Conservation (phyloP, 352 stramenopile species). For the Phytophthora cactorum region DNA sequence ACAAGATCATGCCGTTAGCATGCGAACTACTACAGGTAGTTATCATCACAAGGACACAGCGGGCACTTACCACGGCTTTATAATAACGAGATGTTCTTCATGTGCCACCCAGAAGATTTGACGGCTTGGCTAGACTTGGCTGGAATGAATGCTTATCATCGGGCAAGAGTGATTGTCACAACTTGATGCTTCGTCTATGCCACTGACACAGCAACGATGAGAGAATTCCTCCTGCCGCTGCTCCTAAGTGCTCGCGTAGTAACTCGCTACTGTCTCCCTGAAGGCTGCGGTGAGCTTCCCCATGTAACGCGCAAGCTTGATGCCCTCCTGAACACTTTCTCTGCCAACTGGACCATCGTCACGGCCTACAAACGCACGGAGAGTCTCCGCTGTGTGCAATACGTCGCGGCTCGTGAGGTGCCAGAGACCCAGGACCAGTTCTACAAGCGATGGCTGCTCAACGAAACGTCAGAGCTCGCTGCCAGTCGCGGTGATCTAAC, state of each 20-base stretch:
- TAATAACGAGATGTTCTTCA: no score
- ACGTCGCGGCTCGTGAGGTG: slow-evolving; percentile 11
- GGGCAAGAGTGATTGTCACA: neutral
- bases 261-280: slow-evolving; percentile 12
- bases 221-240: slow-evolving; percentile 1
- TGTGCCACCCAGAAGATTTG: no score
- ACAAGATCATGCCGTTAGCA: no score
- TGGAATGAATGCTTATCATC: no score
- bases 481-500: slow-evolving; percentile 7
- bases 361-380: slow-evolving; percentile 15
- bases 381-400: slow-evolving; percentile 23
- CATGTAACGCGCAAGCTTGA: slow-evolving; percentile 13
- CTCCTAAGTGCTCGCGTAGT: slow-evolving; percentile 13
- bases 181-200: neutral
- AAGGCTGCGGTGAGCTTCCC: slow-evolving; percentile 16
- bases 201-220: neutral
- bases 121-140: no score
- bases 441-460: slow-evolving; percentile 35
- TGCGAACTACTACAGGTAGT: no score
- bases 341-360: slow-evolving; percentile 13
- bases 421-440: slow-evolving; percentile 24
- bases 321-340: slow-evolving; percentile 18
- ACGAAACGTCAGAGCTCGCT: slow-evolving; percentile 15
- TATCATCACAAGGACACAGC: no score
- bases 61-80: no score